These are phyloP conservation scores for Schizophyllum amplum DNA, from an alignment of 1,284 basidiomycete species.

Conservation along the genomic window DNA sequence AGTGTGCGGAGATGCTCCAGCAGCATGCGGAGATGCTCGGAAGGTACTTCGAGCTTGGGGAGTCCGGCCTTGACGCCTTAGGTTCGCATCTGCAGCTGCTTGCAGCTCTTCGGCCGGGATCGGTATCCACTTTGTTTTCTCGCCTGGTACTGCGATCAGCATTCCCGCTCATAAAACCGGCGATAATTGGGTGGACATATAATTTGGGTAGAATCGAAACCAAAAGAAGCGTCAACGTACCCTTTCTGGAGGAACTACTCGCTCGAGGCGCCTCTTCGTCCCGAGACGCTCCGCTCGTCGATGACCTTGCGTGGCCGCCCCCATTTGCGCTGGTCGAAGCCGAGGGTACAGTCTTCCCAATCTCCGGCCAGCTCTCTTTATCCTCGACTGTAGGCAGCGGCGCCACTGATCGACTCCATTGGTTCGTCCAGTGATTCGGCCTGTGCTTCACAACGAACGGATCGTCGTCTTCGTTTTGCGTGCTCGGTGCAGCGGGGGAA, in stretches of 20 bases:
- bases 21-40: not conserved
- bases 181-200: too few species aligned
- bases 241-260: not conserved
- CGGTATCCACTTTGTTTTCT: not conserved
- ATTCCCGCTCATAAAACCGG: too few species aligned
- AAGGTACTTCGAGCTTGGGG: not conserved
- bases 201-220: too few species aligned
- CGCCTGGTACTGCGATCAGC: not conserved
- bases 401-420: not conserved
- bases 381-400: not conserved
- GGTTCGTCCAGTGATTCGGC: not conserved
- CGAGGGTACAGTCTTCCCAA: not conserved
- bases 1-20: not conserved
- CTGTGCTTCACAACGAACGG: not conserved
- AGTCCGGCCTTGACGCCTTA: not conserved
- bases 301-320: not conserved
- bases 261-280: not conserved
- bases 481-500: not conserved
- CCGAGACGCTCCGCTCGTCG: not conserved
- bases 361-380: not conserved
- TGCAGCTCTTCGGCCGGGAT: not conserved
- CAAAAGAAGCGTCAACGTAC: not conserved
- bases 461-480: not conserved
- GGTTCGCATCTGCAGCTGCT: not conserved
- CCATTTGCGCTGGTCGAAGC: not conserved